Percentiles rank a stretch among this genome's conserved stretches.
Conservation (phyloP, 2,329 filamentous ascomycete species). For the Aquanectria penicillioides region DNA sequence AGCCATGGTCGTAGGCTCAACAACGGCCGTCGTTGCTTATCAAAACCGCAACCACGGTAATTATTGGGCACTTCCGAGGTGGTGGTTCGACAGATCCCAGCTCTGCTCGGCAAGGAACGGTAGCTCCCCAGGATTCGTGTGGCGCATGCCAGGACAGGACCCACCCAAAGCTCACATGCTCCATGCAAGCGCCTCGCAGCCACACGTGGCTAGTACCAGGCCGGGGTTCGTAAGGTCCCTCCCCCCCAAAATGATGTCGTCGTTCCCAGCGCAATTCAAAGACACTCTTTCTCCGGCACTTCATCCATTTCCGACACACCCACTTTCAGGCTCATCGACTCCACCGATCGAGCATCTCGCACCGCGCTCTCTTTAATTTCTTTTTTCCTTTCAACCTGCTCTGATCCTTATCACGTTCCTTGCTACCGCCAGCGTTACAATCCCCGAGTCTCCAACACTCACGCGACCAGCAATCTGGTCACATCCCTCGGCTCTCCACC, state of each 20-base stretch:
- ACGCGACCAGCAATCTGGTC: conserved; percentile 42
- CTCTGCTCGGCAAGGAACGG: conserved; percentile 20
- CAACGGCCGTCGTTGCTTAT: conserved; percentile 30
- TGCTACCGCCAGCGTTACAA: background rate
- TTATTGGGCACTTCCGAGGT: too few relatives aligned
- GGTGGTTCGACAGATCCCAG: conserved; percentile 35
- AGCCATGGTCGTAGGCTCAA: conserved; percentile 45
- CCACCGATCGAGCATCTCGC: conserved; percentile 8
- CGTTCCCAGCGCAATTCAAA: conserved; percentile 22
- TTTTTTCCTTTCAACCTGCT: conserved; percentile 3
- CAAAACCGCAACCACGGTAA: conserved; percentile 31
- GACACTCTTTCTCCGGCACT: conserved; percentile 9
- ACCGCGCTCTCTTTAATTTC: conserved; percentile 7
- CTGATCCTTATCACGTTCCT: background rate
- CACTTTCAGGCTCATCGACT: conserved; percentile 14
- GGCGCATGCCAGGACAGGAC: conserved; percentile 9
- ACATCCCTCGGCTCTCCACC: conserved; percentile 19
- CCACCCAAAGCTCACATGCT: conserved; percentile 17
- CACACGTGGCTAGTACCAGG: conserved; percentile 9
- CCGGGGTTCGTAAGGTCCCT: conserved; percentile 1
- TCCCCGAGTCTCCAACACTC: conserved; percentile 19
- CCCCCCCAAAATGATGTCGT: conserved; percentile 25
- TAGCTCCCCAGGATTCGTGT: conserved; percentile 9
- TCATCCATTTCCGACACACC: conserved; percentile 14
- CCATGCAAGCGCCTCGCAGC: conserved; percentile 11